Base-by-base conservation (phyloP, 495 filamentous ascomycete genomes). In the Trichocladium uniseriatum region DNA sequence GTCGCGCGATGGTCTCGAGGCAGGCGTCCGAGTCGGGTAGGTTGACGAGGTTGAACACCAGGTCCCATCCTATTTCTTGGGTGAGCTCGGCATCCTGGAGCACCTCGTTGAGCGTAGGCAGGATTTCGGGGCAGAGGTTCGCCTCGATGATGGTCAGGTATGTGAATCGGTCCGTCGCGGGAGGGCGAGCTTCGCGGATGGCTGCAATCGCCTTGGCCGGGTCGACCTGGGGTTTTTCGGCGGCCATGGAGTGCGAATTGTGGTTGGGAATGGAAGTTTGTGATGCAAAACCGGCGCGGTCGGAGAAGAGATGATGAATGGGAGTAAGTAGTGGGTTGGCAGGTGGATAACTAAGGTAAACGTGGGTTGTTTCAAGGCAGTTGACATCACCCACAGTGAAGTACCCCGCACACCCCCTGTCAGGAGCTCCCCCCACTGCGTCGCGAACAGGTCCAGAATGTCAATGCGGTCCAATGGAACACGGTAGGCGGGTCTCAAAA, bases 51-150 rank as follows among this genome's bases (percentile, higher is more conserved):
- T 94, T 77, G 60, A 86, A 83, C 7, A 98, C 84, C 36, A 98
- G 67, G 60, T 98, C 92, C 92, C 92, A 98, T 38, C 92, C 94
- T 59, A 98, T 95, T 53, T 95, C 89, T 39, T 79, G 80, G 1
- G 90, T 90, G 45, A 98, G 75, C 38, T 77, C 78, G 37, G 81
- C 79, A 79, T 94, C 84, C 65, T 94, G 87, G 41, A 96, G 72
- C 31, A 94, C 76, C 6, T 79, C 74, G 58, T 94, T 83, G 36
- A 96, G 70, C 3, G 79, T 73, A 5, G 88, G 86, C 10, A 96
- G 74, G 52, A 86, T 79, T 24, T 82, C 80, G n/a, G 76, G 75
- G 11, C 79, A 84, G 16, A 96, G 72, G 62, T 94, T 86, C 53
- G 89, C 83, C 61, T 94, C 87, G 53, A 96, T 65, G 52, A 96